Base-by-base conservation (phyloP, 2,329 filamentous ascomycete genomes). In the Diaporthe caulivora region DNA sequence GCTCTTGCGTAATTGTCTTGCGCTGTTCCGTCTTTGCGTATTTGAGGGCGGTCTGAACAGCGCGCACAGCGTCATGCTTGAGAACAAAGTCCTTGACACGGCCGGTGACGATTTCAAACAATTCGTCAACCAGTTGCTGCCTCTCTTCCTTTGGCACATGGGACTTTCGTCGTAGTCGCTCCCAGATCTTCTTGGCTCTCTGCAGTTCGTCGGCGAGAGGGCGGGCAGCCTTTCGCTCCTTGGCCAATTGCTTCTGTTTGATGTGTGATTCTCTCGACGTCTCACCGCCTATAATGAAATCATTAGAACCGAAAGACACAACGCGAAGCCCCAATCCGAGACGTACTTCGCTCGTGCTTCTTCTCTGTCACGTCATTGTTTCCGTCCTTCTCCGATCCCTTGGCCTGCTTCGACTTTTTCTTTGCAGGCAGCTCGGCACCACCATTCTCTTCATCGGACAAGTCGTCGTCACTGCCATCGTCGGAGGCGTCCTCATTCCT, bases 1-100 rank as follows among this genome's bases (percentile, higher is more conserved):
- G 88, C 83, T 99, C 97, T 73, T 87, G 88, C 11, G 95, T 95
- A 79, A 99, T 98, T 85, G 92, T 91, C 83, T 92, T 94, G 80
- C 94, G 90, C 84, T 98, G 95, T 75, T 94, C 92, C 71, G 91
- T 87, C 58, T 93, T 97, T 62, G 95, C 93, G 84, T 99, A 99
- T 84, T 99, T 99, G 84, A 99, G 91, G 49, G 96, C 97, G 17
- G 95, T 98, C 85, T 99, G 97, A 34, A 99, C 93, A 54, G 98
- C 95, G 78, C 97, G 91, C n/a, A 98, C 96, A 47, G 95, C 94
- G 82, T 99, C 97, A 83, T 99, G 97, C 89, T 99, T 99, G 85
- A 99, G 94, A 26, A 98, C 96, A 78, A 98, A 98, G 76, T 98
- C 97, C 83, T 94, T 95, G 79, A 98, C 93, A 73, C 94, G 91